Conservation (phyloP, 306 rosid genomes). For the Acmispon strigosus region DNA sequence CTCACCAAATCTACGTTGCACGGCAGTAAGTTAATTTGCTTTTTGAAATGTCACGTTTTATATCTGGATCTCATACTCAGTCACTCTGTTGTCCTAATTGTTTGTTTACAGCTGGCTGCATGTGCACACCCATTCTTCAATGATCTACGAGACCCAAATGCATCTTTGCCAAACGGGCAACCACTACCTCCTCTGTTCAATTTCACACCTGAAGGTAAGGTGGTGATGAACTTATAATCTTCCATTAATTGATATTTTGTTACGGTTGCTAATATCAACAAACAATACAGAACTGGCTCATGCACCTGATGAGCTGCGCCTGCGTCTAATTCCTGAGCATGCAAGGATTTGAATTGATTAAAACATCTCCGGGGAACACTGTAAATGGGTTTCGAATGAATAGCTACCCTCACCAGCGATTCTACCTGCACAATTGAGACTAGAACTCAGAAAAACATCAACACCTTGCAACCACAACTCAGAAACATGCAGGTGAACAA, state of each 20-base stretch:
- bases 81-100: background rate
- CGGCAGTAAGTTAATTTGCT: constrained; percentile 47
- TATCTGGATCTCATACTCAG: background rate
- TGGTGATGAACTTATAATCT: background rate
- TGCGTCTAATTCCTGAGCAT: constrained; percentile 71
- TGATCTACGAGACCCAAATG: constrained; percentile 65
- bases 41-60: background rate
- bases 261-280: constrained; percentile 10
- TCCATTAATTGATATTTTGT: background rate
- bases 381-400: constrained; percentile 32
- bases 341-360: constrained; percentile 31
- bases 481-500: constrained; percentile 9
- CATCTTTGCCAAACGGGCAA: constrained; percentile 62
- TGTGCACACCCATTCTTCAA: constrained; percentile 88
- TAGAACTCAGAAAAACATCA: background rate
- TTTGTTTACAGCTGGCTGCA: constrained; percentile 69
- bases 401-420: constrained; percentile 18
- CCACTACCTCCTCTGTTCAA: constrained; percentile 69
- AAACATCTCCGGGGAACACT: background rate
- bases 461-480: constrained; percentile 8
- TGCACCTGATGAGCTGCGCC: constrained; percentile 58
- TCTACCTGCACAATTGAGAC: constrained; percentile 20
- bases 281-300: constrained; percentile 55
- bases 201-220: constrained; percentile 79
- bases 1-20: constrained; percentile 89